Evolutionary conservation across 371 early-diverging fungal species (phyloP).

Genomic region (Mucor saturninus): DNA sequence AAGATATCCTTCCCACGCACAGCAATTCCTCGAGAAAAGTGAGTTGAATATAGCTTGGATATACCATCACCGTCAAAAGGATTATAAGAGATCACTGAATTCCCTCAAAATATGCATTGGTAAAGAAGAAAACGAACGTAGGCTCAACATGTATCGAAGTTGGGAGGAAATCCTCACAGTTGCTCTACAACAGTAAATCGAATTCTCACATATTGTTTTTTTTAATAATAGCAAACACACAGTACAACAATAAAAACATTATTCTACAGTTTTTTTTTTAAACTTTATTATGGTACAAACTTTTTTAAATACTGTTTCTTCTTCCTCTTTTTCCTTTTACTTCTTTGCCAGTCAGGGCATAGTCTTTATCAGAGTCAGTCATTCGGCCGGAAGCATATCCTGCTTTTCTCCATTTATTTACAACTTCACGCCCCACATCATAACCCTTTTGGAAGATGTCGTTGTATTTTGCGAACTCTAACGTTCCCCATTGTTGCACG

Average conservation of each 20-base stretch:
- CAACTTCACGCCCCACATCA: slow-evolving; percentile 82
- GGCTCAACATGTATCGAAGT: too few species aligned
- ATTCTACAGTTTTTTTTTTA: too few species aligned
- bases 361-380: slow-evolving; percentile 29
- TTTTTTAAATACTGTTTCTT: slow-evolving; percentile 46
- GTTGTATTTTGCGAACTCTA: slow-evolving; percentile 89
- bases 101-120: too few species aligned
- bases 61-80: slow-evolving; percentile 2
- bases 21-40: not conserved
- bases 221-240: too few species aligned
- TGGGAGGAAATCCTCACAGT: too few species aligned
- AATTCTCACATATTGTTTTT: too few species aligned
- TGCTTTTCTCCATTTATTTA: slow-evolving; percentile 83
- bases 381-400: slow-evolving; percentile 62
- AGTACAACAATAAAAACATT: too few species aligned
- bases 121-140: too few species aligned
- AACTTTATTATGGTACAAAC: too few species aligned
- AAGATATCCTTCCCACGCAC: not conserved
- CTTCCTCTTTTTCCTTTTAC: slow-evolving; percentile 53
- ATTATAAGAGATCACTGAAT: slow-evolving; percentile 7
- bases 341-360: slow-evolving; percentile 36
- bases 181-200: too few species aligned
- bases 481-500: slow-evolving; percentile 85
- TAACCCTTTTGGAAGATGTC: slow-evolving; percentile 95
- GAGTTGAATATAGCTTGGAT: slow-evolving; percentile 9